phyloP scores from a whole-genome alignment of 177 flowering plant genomes.

The Telopea speciosissima region DNA sequence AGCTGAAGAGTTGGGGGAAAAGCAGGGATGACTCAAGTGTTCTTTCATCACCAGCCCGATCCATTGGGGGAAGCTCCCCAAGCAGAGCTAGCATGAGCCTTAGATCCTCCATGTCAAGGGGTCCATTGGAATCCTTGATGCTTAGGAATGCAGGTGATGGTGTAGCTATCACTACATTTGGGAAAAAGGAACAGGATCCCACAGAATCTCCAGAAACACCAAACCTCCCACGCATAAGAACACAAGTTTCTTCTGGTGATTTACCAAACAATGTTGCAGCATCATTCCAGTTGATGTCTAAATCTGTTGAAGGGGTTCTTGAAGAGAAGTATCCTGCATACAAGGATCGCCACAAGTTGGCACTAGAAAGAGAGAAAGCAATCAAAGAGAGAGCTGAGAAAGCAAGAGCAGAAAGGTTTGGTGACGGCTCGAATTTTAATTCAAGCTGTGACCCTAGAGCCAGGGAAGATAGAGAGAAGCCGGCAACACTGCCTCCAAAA shows the following conservation, averaged over 20 bases:
- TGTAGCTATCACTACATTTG: slow-evolving; percentile 82
- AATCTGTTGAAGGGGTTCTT: slow-evolving; percentile 76
- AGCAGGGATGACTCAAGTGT: slow-evolving; percentile 75
- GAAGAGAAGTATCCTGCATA: slow-evolving; percentile 94
- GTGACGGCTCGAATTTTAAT: slow-evolving; percentile 35
- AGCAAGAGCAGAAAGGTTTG: slow-evolving; percentile 78
- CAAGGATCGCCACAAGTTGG: slow-evolving; percentile 89
- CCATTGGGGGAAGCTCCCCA: slow-evolving; percentile 76
- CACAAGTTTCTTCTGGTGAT: slow-evolving; percentile 43
- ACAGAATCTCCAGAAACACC: slow-evolving; percentile 56
- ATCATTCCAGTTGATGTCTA: slow-evolving; percentile 89
- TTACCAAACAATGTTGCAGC: slow-evolving; percentile 58
- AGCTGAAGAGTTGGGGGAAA: slow-evolving; percentile 91
- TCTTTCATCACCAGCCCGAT: slow-evolving; percentile 70
- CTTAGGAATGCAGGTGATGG: slow-evolving; percentile 80
- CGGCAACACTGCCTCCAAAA: slow-evolving; percentile 54
- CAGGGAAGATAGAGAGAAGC: slow-evolving; percentile 28
- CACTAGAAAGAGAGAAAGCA: slow-evolving; percentile 81
- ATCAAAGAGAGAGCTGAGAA: slow-evolving; percentile 76
- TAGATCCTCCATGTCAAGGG: slow-evolving; percentile 43
- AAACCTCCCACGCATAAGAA: slow-evolving; percentile 38
- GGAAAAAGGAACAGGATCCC: slow-evolving; percentile 48
- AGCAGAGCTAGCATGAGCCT: slow-evolving; percentile 46
- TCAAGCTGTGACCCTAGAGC: slow-evolving; percentile 21
- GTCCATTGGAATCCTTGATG: slow-evolving; percentile 88